phyloP scores from a whole-genome alignment of 139 green algal species.

The Pleodorina starrii region DNA sequence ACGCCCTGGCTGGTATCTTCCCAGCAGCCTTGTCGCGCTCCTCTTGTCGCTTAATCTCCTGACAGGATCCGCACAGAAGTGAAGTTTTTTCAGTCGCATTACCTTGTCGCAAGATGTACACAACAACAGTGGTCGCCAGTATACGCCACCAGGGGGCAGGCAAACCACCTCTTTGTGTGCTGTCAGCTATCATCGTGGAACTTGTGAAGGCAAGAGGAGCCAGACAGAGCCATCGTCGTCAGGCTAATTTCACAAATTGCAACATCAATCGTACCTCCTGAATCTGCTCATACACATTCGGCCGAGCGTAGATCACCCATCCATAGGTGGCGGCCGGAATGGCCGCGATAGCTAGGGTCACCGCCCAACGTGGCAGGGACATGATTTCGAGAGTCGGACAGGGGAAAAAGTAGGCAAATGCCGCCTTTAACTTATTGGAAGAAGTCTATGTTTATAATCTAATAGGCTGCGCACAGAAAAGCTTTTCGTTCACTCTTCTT shows the following conservation, averaged over 20 bases:
- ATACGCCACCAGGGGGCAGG: too few species aligned
- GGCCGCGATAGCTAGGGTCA: not conserved
- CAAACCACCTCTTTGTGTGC: too few species aligned
- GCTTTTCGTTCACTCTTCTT: not conserved
- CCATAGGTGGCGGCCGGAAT: constrained; percentile 25
- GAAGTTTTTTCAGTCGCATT: too few species aligned
- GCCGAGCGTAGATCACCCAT: not conserved
- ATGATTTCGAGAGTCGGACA: not conserved
- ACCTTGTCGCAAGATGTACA: too few species aligned
- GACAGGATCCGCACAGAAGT: too few species aligned
- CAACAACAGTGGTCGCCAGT: too few species aligned
- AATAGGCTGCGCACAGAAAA: not conserved
- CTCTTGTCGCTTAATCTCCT: constrained; percentile 47
- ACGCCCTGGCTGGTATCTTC: not conserved
- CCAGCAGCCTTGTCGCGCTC: constrained; percentile 23
- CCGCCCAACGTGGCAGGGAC: constrained; percentile 30
- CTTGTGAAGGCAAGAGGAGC: too few species aligned
- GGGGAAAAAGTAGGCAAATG: not conserved
- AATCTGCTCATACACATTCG: constrained; percentile 46
- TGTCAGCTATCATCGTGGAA: too few species aligned
- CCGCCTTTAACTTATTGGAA: not conserved
- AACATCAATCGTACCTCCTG: not conserved
- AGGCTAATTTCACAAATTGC: too few species aligned
- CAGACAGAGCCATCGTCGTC: too few species aligned
- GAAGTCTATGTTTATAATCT: not conserved